phyloP scores from a whole-genome alignment of 495 filamentous ascomycete species.

The Penicillium riverlandense region DNA sequence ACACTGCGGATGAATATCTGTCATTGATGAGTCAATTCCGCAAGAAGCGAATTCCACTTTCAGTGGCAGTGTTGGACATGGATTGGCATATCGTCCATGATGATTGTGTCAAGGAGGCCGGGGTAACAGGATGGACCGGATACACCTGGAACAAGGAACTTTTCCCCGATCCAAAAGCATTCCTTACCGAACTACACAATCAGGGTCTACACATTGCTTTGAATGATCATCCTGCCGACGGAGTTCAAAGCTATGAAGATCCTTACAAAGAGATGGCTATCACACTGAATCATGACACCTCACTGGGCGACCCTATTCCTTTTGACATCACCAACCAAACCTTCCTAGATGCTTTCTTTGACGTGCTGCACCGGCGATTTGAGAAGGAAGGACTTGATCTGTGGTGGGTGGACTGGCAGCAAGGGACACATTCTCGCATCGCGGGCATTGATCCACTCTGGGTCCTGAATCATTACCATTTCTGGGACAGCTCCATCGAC shows the following conservation, averaged over 20 bases:
- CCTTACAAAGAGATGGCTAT: slow-evolving; percentile 44
- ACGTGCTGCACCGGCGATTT: slow-evolving; percentile 42
- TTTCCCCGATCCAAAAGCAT: slow-evolving; percentile 43
- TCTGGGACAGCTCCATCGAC: slow-evolving; percentile 36
- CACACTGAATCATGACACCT: slow-evolving; percentile 36
- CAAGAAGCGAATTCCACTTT: slow-evolving; percentile 41
- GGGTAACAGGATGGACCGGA: slow-evolving; percentile 46
- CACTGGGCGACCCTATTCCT: slow-evolving; percentile 4
- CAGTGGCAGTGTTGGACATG: slow-evolving; percentile 53
- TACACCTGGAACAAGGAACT: slow-evolving; percentile 53
- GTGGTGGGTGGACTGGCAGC: slow-evolving; percentile 62
- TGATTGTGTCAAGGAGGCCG: slow-evolving; percentile 26
- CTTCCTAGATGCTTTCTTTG: slow-evolving; percentile 52
- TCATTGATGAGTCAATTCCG: slow-evolving; percentile 44
- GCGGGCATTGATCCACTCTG: slow-evolving; percentile 54
- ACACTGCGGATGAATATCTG: slow-evolving; percentile 43
- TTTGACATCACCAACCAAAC: slow-evolving; percentile 16
- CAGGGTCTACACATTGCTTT: slow-evolving; percentile 38
- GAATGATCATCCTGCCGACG: slow-evolving; percentile 52
- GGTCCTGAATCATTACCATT: slow-evolving; percentile 57
- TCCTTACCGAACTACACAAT: slow-evolving; percentile 36
- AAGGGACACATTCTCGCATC: slow-evolving; percentile 42
- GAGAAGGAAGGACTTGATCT: slow-evolving; percentile 48
- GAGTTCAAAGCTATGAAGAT: slow-evolving; percentile 45
- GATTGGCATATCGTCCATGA: slow-evolving; percentile 51